phyloP scores from a whole-genome alignment of 2,329 filamentous ascomycete genomes.

The Lachnellula arida region DNA sequence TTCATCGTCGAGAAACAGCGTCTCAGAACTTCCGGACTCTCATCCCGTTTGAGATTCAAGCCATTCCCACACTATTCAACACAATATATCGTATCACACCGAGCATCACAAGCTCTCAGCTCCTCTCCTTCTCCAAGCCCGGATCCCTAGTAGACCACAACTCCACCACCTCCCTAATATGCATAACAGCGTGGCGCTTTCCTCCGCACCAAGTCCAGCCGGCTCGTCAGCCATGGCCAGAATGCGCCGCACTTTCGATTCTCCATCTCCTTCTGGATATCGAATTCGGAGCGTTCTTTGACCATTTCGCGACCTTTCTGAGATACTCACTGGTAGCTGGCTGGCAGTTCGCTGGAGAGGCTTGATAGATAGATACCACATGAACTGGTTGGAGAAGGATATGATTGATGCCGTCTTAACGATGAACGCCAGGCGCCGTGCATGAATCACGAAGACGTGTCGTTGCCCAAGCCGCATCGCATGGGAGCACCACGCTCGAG shows the following conservation, averaged over 20 bases:
- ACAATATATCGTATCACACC: conserved; percentile 9
- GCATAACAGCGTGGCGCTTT: not conserved
- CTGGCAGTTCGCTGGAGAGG: not conserved
- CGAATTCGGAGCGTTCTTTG: not conserved
- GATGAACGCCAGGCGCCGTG: not conserved
- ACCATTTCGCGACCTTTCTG: not conserved
- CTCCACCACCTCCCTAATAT: not conserved
- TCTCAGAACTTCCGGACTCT: not conserved
- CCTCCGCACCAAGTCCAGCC: not conserved
- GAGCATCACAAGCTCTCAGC: conserved; percentile 1
- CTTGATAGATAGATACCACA: not conserved
- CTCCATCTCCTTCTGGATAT: not conserved
- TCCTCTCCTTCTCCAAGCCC: not conserved
- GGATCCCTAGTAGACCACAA: conserved; percentile 1
- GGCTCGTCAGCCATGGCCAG: not conserved
- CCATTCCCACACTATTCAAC: conserved; percentile 5
- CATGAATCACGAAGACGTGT: conserved; percentile 2
- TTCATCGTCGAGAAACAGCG: not conserved
- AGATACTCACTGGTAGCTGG: not conserved
- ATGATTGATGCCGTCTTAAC: not conserved
- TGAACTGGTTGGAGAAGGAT: not conserved
- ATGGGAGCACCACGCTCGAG: conserved; percentile 7
- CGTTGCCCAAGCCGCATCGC: conserved; percentile 3
- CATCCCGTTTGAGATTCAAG: conserved; percentile 1
- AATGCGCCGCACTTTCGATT: not conserved